Conservation (phyloP, 257 asterid species). For the Fraxinus pennsylvanica region DNA sequence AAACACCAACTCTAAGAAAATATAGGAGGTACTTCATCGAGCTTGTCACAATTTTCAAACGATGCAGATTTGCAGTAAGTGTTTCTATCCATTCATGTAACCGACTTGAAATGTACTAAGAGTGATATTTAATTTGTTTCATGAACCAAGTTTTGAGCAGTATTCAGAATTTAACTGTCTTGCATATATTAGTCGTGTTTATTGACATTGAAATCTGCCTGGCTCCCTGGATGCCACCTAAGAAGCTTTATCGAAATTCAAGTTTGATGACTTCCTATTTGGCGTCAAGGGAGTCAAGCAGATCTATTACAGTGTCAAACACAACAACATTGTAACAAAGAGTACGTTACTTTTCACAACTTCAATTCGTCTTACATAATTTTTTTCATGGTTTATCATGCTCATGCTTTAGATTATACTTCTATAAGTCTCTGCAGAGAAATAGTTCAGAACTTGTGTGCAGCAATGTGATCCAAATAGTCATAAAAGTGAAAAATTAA, state of each 20-base stretch:
- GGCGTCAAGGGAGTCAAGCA: conserved; percentile 31
- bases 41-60: background rate
- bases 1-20: background rate
- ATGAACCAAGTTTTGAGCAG: too few species aligned
- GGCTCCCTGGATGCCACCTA: conserved; percentile 34
- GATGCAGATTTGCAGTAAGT: background rate
- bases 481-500: background rate
- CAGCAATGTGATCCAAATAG: too few species aligned
- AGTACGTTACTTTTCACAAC: background rate
- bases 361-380: background rate
- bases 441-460: background rate
- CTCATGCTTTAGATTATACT: too few species aligned
- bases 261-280: conserved; percentile 23
- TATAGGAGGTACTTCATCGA: background rate
- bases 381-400: background rate
- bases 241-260: conserved; percentile 16
- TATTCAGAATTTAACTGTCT: too few species aligned
- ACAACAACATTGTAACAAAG: background rate
- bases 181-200: background rate
- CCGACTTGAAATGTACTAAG: too few species aligned
- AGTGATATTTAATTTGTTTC: background rate
- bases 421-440: background rate
- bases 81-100: background rate
- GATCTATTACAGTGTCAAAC: conserved; percentile 4
- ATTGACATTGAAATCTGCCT: conserved; percentile 19